Evolutionary conservation across 83 land plant species (phyloP).

Genomic region (Picea abies): DNA sequence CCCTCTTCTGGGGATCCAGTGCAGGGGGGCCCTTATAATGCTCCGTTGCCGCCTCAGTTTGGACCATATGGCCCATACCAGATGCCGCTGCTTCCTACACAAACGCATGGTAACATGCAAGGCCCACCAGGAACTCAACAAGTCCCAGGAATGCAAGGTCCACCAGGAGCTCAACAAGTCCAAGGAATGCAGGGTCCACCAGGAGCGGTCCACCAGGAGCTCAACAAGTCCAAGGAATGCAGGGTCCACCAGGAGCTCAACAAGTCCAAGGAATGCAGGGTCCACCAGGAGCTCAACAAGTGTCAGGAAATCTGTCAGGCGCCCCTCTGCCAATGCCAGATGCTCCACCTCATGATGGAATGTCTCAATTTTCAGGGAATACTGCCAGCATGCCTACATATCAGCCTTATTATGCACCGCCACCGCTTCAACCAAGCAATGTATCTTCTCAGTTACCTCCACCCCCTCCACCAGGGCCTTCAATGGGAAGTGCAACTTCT

Average conservation of each 20-base stretch:
- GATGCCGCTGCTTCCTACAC: conserved; percentile 2
- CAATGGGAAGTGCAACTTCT: conserved; percentile 20
- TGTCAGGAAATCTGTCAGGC: not conserved
- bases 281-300: not conserved
- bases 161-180: conserved; percentile 8
- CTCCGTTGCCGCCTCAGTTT: conserved; percentile 51
- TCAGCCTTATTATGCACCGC: conserved; percentile 30
- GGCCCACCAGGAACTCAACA: not conserved
- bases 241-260: conserved; percentile 1
- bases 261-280: not conserved
- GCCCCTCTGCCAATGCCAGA: not conserved
- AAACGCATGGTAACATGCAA: conserved; percentile 5
- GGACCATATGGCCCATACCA: conserved; percentile 23
- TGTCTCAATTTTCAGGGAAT: conserved; percentile 7
- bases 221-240: not conserved
- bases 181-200: not conserved
- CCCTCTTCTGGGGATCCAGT: conserved; percentile 23
- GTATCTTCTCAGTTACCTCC: conserved; percentile 40
- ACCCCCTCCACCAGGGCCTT: conserved; percentile 34
- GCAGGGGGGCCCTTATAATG: conserved; percentile 53
- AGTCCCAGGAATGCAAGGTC: not conserved
- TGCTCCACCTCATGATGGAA: conserved; percentile 11
- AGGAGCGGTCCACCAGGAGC: conserved; percentile 1
- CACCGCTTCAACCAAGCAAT: conserved; percentile 37
- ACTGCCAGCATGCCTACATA: conserved; percentile 2